Evolutionary conservation across 1,139 yeast genomes (phyloP).

Genomic region (Casaregolazyma lundiana): DNA sequence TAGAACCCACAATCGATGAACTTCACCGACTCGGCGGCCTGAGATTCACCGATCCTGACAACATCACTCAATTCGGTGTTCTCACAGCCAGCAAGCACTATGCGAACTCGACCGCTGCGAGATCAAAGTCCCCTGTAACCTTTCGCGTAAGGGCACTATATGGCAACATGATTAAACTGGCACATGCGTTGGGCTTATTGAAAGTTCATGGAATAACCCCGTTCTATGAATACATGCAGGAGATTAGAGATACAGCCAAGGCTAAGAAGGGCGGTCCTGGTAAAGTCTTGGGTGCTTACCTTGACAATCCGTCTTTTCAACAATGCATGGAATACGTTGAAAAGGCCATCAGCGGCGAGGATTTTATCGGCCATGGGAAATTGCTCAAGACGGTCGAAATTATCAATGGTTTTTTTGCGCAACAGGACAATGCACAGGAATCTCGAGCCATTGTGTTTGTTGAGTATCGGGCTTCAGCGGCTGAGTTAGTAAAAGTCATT

Average conservation of each 20-base stretch:
- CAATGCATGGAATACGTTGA: slow-evolving; percentile 39
- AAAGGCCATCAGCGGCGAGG: slow-evolving; percentile 31
- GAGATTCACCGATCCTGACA: slow-evolving; percentile 58
- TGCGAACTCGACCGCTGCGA: slow-evolving; percentile 23
- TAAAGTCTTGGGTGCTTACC: slow-evolving; percentile 38
- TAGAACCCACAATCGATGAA: slow-evolving; percentile 56
- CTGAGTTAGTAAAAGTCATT: slow-evolving; percentile 72
- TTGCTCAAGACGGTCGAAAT: slow-evolving; percentile 57
- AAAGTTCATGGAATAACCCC: slow-evolving; percentile 79
- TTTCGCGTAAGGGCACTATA: slow-evolving; percentile 29
- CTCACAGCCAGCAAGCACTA: slow-evolving; percentile 60
- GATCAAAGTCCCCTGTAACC: slow-evolving; percentile 20
- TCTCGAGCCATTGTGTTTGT: slow-evolving; percentile 85
- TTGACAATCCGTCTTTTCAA: slow-evolving; percentile 49
- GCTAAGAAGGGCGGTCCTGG: slow-evolving; percentile 26
- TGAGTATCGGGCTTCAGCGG: slow-evolving; percentile 82
- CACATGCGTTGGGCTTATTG: slow-evolving; percentile 49
- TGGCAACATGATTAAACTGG: slow-evolving; percentile 66
- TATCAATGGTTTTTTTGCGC: slow-evolving; percentile 49
- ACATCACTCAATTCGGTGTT: slow-evolving; percentile 67
- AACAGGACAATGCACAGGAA: background rate
- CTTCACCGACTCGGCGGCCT: slow-evolving; percentile 63
- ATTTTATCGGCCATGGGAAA: slow-evolving; percentile 70
- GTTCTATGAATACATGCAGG: slow-evolving; percentile 50
- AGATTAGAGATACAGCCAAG: slow-evolving; percentile 15